A percentile compares a stretch with the other conserved stretches of the same genome.
Evolutionary conservation across 2,329 filamentous ascomycete genomes (phyloP).

Genomic region (Diaporthe citrichinensis): DNA sequence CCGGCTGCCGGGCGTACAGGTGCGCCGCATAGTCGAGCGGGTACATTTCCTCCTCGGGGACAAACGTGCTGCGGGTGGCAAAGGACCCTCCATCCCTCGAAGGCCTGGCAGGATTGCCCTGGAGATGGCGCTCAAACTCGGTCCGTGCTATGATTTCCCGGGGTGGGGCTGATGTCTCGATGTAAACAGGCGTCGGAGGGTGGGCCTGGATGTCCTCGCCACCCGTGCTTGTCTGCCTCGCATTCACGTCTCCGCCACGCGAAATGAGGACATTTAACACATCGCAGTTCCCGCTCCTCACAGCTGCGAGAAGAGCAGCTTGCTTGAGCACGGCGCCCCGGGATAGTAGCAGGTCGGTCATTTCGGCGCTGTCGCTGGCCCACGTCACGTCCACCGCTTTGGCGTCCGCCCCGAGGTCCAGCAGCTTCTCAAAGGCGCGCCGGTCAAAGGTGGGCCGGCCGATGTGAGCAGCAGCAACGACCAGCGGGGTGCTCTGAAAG

Average conservation of each 20-base stretch:
- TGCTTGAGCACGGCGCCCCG: slow-evolving; percentile 5
- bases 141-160: too few relatives aligned
- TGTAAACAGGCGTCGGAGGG: too few relatives aligned
- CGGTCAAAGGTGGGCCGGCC: slow-evolving; percentile 15
- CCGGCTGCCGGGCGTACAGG: slow-evolving; percentile 1
- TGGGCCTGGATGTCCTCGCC: not conserved
- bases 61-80: not conserved
- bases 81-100: too few relatives aligned
- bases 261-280: not conserved
- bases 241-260: slow-evolving; percentile 8
- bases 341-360: slow-evolving; percentile 5
- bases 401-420: slow-evolving; percentile 15
- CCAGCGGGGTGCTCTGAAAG: not conserved
- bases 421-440: not conserved
- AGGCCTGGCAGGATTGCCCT: too few relatives aligned
- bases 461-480: not conserved
- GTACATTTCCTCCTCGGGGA: slow-evolving; percentile 1
- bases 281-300: not conserved
- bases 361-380: not conserved
- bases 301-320: slow-evolving; percentile 2
- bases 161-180: too few relatives aligned
- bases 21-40: slow-evolving; percentile 20
- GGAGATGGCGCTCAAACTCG: too few relatives aligned
- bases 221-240: not conserved
- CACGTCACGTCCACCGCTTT: not conserved